These are phyloP conservation scores for Pyrrhoderma lamaoense DNA, from an alignment of 1,284 basidiomycete species.

Conservation along the genomic window DNA sequence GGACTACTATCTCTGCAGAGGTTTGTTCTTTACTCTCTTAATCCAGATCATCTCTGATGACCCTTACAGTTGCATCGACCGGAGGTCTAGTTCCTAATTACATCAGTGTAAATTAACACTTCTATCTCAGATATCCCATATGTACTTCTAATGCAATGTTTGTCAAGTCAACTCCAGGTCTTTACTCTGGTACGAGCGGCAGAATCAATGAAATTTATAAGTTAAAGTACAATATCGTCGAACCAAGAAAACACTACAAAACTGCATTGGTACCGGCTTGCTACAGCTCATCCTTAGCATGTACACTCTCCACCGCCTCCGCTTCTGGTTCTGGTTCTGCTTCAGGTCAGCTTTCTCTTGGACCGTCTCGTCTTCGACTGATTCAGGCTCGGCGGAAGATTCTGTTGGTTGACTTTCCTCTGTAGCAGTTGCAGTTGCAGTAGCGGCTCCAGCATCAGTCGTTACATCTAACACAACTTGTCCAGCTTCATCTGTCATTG, in stretches of 20 bases:
- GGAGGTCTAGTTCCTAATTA: slow-evolving; percentile 2
- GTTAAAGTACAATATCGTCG: slow-evolving; percentile 4
- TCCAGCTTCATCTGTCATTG: slow-evolving; percentile 27
- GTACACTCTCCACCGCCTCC: neutral
- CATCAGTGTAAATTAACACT: too few species aligned
- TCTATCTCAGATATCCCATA: too few species aligned
- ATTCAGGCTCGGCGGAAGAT: neutral
- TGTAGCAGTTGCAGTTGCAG: slow-evolving; percentile 5
- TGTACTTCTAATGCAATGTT: too few species aligned
- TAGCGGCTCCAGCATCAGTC: slow-evolving; percentile 20
- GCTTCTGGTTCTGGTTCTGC: neutral
- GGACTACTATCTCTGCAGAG: slow-evolving; percentile 51
- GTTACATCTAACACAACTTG: slow-evolving; percentile 24
- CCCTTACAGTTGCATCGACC: slow-evolving; percentile 3
- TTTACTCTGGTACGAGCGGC: too few species aligned
- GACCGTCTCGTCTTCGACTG: slow-evolving; percentile 1
- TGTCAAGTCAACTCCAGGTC: too few species aligned
- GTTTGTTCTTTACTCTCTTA: slow-evolving; percentile 27
- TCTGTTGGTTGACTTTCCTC: neutral
- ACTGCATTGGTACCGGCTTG: too few species aligned
- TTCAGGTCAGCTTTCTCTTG: neutral
- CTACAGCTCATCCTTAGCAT: slow-evolving; percentile 17
- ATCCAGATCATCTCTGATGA: neutral
- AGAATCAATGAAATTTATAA: neutral
- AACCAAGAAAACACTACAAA: neutral